Evolutionary conservation across 2,329 filamentous ascomycete species (phyloP), one percentile per base, ranked within the genome.

Genomic region (Venturia oleaginea): DNA sequence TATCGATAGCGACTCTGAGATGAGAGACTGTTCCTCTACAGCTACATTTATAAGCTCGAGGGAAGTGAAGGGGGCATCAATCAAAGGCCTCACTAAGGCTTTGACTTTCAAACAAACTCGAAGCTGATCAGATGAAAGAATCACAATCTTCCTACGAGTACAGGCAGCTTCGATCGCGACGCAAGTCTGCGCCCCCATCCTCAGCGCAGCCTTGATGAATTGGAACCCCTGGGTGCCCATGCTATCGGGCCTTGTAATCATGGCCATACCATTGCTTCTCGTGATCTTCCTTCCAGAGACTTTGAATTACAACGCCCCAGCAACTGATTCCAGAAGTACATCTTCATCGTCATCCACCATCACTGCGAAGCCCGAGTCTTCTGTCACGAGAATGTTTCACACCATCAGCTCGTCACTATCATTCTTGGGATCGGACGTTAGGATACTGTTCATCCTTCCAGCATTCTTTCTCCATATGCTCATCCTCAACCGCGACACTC

Each of bases 131-230:
- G 3, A 63, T 34, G 66, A 68, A 17, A 67, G 74, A 51, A 69
- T 70, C 13, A 67, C 68, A 3, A 66, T 69, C 5, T 74, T 76
- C 63, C 67, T 76, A 13, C 70, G 68, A 4, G 51, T 73, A 7
- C 70, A 68, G 4, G 73, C 71, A 3, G 67, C 67, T 3, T 71
- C 70, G 48, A 62, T 75, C 27, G 62, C 69, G 11, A 67, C 70
- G 3, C 68, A 64, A 34, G 68, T 76, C 22, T 40, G 73, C 57
- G 71, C 71, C 60, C 71, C 74, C 38, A 71, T 73, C 5, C 13
- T 75, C 1, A 68, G 70, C 30, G 73, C 74, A 5, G 68, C 67
- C 66, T 68, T 76, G 19, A 76, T 76, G 75, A 65, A 63, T 19
- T 66, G 61, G n/a, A 71, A 69, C 55, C 73, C 73, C 1, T 75